phyloP scores from a whole-genome alignment of 495 filamentous ascomycete genomes.

The Hyaloscypha hepaticicola region DNA sequence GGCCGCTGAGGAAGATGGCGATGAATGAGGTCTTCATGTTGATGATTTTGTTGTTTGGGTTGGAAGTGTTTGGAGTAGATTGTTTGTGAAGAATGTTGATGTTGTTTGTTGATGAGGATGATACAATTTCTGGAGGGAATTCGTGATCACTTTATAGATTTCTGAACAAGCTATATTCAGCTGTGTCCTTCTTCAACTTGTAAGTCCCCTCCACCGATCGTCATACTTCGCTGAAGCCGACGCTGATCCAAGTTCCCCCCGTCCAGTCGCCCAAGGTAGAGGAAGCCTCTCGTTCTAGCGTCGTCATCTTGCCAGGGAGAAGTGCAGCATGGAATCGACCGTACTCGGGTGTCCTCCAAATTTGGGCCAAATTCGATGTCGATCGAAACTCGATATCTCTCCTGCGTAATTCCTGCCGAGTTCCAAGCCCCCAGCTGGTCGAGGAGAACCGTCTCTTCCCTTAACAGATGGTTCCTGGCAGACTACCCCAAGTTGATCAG shows the following conservation, averaged over 20 bases:
- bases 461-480: conserved; percentile 5
- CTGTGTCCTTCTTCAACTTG: neutral
- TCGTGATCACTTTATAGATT: conserved; percentile 11
- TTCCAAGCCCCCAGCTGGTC: neutral
- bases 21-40: conserved; percentile 42
- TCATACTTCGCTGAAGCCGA: neutral
- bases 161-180: neutral
- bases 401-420: conserved; percentile 2
- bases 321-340: neutral
- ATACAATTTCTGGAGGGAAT: conserved; percentile 4
- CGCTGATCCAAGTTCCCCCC: neutral
- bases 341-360: neutral
- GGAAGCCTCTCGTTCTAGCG: neutral
- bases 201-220: neutral
- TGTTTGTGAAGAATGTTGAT: conserved; percentile 27
- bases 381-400: neutral
- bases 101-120: conserved; percentile 19
- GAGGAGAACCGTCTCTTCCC: neutral
- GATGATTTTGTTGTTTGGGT: conserved; percentile 23
- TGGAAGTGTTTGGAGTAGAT: conserved; percentile 24
- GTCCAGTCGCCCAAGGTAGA: neutral
- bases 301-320: conserved; percentile 1
- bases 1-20: conserved; percentile 33
- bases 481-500: neutral
- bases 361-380: conserved; percentile 7